Percentiles rank a stretch among this genome's conserved stretches.
Evolutionary conservation across 768 basidiomycete genomes (phyloP).

Genomic region (Rhizopogon sp.): DNA sequence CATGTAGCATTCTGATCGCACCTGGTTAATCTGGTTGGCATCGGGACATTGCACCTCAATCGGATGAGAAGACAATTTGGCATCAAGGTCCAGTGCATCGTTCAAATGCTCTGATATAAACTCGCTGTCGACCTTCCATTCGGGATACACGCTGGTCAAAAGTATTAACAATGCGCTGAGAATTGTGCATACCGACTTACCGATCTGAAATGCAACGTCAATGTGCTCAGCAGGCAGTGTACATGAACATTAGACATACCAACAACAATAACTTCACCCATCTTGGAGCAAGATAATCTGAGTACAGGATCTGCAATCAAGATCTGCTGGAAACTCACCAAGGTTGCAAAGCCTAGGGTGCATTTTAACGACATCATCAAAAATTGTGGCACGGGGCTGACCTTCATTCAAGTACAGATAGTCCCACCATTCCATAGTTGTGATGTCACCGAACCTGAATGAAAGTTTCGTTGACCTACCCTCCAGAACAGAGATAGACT

Average conservation of each 20-base stretch:
- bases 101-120: slow-evolving; percentile 80
- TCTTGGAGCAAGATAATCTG: slow-evolving; percentile 31
- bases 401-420: slow-evolving; percentile 81
- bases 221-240: neutral
- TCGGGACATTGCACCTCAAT: slow-evolving; percentile 90
- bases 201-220: slow-evolving; percentile 38
- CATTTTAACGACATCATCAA: neutral
- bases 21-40: slow-evolving; percentile 79
- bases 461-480: slow-evolving; percentile 8
- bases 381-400: slow-evolving; percentile 14
- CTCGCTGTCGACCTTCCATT: slow-evolving; percentile 78
- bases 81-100: slow-evolving; percentile 76
- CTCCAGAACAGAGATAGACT: slow-evolving; percentile 9
- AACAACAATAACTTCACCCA: slow-evolving; percentile 85
- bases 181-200: slow-evolving; percentile 27
- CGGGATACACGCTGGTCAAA: slow-evolving; percentile 50
- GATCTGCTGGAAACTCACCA: slow-evolving; percentile 40
- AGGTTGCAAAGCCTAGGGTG: slow-evolving; percentile 69
- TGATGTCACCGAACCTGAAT: slow-evolving; percentile 81
- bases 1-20: slow-evolving; percentile 12
- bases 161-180: neutral
- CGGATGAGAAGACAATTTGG: slow-evolving; percentile 85
- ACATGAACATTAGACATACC: slow-evolving; percentile 36
- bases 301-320: neutral
- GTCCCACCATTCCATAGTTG: slow-evolving; percentile 93